These are phyloP conservation scores for Lentithecium fluviatile DNA, from an alignment of 495 filamentous ascomycete species.

Conservation along the genomic window DNA sequence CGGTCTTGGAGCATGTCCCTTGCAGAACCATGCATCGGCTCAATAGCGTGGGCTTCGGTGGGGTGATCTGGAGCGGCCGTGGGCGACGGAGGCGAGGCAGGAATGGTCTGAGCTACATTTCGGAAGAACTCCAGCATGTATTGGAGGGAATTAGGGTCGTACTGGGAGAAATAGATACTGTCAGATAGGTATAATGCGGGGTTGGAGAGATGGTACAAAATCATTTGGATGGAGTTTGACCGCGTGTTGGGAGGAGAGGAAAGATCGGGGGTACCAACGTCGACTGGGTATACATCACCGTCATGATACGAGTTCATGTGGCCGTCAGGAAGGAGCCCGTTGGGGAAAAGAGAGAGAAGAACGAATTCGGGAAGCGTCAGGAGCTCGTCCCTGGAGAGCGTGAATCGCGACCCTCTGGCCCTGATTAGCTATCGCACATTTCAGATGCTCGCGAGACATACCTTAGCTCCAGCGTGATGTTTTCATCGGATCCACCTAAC, in stretches of 20 bases:
- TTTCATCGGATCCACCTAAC: constrained; percentile 92
- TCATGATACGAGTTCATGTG: constrained; percentile 93
- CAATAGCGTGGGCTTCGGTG: constrained; percentile 63
- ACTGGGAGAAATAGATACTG: constrained; percentile 61
- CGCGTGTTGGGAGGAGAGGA: constrained; percentile 43
- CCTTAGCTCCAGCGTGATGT: constrained; percentile 92
- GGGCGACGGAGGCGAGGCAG: constrained; percentile 63
- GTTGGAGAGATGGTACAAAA: constrained; percentile 44
- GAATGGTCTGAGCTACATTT: constrained; percentile 89
- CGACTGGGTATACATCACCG: constrained; percentile 91
- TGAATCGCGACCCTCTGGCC: constrained; percentile 82
- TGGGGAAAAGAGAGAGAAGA: constrained; percentile 96
- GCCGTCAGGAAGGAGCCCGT: constrained; percentile 94
- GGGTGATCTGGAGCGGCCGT: constrained; percentile 42
- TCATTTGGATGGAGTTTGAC: constrained; percentile 38
- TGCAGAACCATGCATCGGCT: constrained; percentile 66
- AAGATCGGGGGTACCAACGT: constrained; percentile 63
- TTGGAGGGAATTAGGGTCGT: constrained; percentile 90
- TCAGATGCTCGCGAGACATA: constrained; percentile 46
- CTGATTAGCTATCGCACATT: constrained; percentile 3
- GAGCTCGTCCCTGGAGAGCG: constrained; percentile 89
- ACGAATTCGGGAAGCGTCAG: constrained; percentile 96
- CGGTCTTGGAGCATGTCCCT: constrained; percentile 79
- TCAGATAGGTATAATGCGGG: constrained; percentile 58
- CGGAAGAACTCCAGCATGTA: constrained; percentile 99